A percentile compares a stretch with the other conserved stretches of the same genome.
Conservation (phyloP, 2,329 filamentous ascomycete genomes). For the Colletotrichum sp. region DNA sequence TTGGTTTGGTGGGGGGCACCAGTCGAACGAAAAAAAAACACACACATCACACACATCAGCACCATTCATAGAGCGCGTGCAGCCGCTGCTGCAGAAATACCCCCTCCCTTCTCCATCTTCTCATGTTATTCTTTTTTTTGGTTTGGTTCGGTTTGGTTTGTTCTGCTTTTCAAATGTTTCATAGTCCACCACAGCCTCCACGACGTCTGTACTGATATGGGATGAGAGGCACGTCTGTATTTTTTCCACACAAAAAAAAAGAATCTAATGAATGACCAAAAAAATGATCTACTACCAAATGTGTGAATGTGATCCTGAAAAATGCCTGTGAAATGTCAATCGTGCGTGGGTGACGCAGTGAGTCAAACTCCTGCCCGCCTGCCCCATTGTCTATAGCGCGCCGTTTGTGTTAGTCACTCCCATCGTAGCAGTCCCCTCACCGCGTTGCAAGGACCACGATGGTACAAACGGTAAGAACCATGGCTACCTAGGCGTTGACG, state of each 20-base stretch:
- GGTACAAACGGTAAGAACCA: neutral
- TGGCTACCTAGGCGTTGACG: neutral
- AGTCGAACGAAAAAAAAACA: neutral
- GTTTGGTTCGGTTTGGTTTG: neutral
- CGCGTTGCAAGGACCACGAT: neutral
- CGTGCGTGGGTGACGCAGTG: neutral
- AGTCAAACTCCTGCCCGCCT: neutral
- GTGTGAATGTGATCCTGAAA: neutral
- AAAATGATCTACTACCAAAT: neutral
- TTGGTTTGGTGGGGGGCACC: neutral
- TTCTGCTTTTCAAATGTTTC: neutral
- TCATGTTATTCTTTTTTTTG: neutral
- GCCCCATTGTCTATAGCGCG: neutral
- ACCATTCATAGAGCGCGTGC: conserved; percentile 3
- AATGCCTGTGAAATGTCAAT: neutral
- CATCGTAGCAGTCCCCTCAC: neutral
- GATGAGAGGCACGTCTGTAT: neutral
- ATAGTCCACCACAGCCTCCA: neutral
- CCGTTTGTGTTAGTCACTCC: neutral
- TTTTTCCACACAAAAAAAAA: neutral
- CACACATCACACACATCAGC: neutral
- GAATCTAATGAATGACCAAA: neutral
- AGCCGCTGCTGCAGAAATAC: conserved; percentile 10
- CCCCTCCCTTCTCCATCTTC: neutral
- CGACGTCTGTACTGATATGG: neutral